Evolutionary conservation across 306 rosid genomes (phyloP).

Genomic region (Cajanus cajan): DNA sequence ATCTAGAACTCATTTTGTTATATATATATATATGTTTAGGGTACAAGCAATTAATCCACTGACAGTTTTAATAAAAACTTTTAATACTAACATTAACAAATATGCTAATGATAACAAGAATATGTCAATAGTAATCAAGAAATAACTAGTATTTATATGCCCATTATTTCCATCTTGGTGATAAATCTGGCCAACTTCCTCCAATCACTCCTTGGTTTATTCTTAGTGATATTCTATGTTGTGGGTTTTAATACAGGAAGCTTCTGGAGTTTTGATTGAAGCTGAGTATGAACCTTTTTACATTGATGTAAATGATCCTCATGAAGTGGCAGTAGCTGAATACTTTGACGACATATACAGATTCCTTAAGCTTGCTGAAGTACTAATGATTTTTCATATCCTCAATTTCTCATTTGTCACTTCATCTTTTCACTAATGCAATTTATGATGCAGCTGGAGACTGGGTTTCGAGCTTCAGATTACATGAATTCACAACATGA

Average conservation of each 20-base stretch:
- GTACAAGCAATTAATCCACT: no score
- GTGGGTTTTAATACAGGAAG: slow-evolving; percentile 14
- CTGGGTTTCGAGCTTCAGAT: slow-evolving; percentile 24
- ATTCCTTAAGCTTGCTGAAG: slow-evolving; percentile 58
- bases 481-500: slow-evolving; percentile 55
- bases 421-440: background rate
- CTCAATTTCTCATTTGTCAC: background rate
- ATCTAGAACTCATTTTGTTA: no score
- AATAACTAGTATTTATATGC: no score
- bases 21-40: no score
- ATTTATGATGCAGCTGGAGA: slow-evolving; percentile 27
- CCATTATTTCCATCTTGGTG: background rate
- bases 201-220: background rate
- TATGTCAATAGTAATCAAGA: no score
- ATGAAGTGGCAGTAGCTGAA: slow-evolving; percentile 52
- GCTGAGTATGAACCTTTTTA: slow-evolving; percentile 33
- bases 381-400: no score
- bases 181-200: background rate
- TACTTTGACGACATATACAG: slow-evolving; percentile 55
- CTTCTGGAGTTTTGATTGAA: slow-evolving; percentile 29
- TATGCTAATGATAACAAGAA: no score
- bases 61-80: no score
- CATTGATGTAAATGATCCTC: slow-evolving; percentile 40
- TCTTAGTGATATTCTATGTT: background rate
- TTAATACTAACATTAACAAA: no score